Evolutionary conservation across 768 basidiomycete species (phyloP).

Genomic region (Leucogyrophana mollusca): DNA sequence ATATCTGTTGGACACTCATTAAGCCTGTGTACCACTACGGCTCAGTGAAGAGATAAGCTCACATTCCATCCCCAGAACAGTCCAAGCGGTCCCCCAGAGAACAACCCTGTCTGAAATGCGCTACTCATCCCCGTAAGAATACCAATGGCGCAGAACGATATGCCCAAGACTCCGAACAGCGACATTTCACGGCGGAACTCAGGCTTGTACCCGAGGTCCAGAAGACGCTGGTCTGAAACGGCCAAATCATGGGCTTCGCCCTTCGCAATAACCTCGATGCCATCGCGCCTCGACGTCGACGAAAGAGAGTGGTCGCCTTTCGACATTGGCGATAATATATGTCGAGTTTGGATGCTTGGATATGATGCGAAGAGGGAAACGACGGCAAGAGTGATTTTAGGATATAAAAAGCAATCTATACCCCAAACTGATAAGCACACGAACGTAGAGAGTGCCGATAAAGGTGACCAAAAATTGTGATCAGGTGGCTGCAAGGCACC

Average conservation of each 20-base stretch:
- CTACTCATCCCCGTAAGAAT: slow-evolving; percentile 62
- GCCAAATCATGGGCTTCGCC: slow-evolving; percentile 11
- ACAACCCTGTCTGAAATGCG: slow-evolving; percentile 57
- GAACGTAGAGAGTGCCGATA: too few species aligned
- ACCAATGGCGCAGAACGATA: slow-evolving; percentile 60
- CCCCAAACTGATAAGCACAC: too few species aligned
- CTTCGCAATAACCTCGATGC: slow-evolving; percentile 11
- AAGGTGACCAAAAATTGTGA: too few species aligned
- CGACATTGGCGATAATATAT: too few species aligned
- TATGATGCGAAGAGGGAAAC: too few species aligned
- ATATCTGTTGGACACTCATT: slow-evolving; percentile 32
- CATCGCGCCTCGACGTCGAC: not conserved
- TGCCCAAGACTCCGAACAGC: slow-evolving; percentile 55
- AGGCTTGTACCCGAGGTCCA: slow-evolving; percentile 52
- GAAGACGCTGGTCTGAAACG: slow-evolving; percentile 40
- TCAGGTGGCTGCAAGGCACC: too few species aligned
- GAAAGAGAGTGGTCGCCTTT: too few species aligned
- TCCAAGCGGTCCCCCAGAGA: slow-evolving; percentile 56
- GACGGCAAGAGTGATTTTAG: too few species aligned
- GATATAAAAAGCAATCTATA: too few species aligned
- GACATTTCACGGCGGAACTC: slow-evolving; percentile 62
- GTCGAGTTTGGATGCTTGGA: too few species aligned
- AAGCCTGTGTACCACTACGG: not conserved
- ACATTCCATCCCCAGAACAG: slow-evolving; percentile 68
- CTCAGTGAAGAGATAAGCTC: slow-evolving; percentile 13